These are phyloP conservation scores for Amniculicola lignicola DNA, from an alignment of 495 filamentous ascomycete genomes.

Conservation along the genomic window DNA sequence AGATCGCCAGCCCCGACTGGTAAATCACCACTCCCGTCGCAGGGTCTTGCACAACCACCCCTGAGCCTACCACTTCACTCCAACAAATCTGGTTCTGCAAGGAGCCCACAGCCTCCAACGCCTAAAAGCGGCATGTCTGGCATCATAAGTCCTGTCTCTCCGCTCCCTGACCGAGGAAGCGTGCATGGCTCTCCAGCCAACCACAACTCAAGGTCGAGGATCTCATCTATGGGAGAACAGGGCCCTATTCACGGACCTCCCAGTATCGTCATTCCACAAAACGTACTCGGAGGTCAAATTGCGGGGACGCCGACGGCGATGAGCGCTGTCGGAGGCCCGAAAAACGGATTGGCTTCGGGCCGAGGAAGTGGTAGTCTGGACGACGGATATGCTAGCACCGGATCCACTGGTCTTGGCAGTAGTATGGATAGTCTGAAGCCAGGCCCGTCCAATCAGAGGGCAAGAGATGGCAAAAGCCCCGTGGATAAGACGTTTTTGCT, in stretches of 20 bases:
- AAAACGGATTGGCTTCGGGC: not conserved
- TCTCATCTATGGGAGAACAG: slow-evolving; percentile 47
- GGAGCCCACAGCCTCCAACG: slow-evolving; percentile 37
- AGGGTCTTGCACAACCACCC: not conserved
- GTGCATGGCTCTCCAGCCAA: slow-evolving; percentile 35
- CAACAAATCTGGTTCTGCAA: slow-evolving; percentile 1
- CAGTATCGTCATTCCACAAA: slow-evolving; percentile 2
- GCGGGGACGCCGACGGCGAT: too few species aligned
- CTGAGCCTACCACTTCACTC: not conserved
- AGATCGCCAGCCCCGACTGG: slow-evolving; percentile 29
- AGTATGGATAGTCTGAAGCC: too few species aligned
- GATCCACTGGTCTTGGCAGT: slow-evolving; percentile 47
- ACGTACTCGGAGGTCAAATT: too few species aligned
- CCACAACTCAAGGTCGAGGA: slow-evolving; percentile 43
- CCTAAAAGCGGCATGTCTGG: slow-evolving; percentile 23
- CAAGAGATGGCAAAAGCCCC: slow-evolving; percentile 54
- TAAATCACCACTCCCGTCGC: slow-evolving; percentile 5
- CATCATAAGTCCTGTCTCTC: slow-evolving; percentile 43
- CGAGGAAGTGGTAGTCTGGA: slow-evolving; percentile 18
- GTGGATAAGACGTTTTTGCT: slow-evolving; percentile 75
- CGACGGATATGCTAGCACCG: slow-evolving; percentile 22
- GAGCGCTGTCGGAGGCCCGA: too few species aligned
- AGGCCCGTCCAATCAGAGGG: too few species aligned
- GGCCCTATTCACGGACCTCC: slow-evolving; percentile 9
- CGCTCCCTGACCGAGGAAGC: slow-evolving; percentile 48